phyloP scores from a whole-genome alignment of 1,284 basidiomycete genomes.

The Rhodotorula sp. region DNA sequence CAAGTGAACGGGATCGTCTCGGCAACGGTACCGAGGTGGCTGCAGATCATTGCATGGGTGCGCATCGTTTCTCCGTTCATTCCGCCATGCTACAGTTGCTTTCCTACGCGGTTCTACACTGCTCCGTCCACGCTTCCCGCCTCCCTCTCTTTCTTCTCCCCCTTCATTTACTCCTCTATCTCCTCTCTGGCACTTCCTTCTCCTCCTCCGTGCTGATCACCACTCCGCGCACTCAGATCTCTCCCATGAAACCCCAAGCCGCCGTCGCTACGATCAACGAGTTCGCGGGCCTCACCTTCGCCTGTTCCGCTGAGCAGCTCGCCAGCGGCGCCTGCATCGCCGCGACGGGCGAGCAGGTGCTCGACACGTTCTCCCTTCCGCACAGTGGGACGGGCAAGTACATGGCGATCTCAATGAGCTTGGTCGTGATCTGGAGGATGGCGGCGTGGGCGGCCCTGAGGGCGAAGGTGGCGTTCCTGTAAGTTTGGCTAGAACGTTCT shows the following conservation, averaged over 20 bases:
- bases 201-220: no score
- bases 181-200: neutral
- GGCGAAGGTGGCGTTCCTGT: conserved; percentile 12
- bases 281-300: conserved; percentile 50
- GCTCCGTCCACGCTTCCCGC: no score
- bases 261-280: conserved; percentile 56
- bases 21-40: conserved; percentile 53
- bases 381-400: conserved; percentile 45
- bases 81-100: no score
- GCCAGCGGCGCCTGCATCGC: conserved; percentile 52
- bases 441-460: conserved; percentile 20
- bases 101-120: no score
- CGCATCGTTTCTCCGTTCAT: conserved; percentile 31
- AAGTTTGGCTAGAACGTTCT: neutral
- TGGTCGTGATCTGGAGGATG: conserved; percentile 29
- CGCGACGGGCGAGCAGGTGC: conserved; percentile 53
- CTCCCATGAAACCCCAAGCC: conserved; percentile 48
- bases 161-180: no score
- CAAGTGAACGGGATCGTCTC: conserved; percentile 53
- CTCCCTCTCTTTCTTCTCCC: no score
- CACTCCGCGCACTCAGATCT: conserved; percentile 24
- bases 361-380: conserved; percentile 38
- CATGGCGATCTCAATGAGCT: conserved; percentile 51
- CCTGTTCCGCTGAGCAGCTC: conserved; percentile 51
- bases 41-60: conserved; percentile 51